Evolutionary conservation across 1,139 yeast species (phyloP).

Genomic region (Pichia sp.): DNA sequence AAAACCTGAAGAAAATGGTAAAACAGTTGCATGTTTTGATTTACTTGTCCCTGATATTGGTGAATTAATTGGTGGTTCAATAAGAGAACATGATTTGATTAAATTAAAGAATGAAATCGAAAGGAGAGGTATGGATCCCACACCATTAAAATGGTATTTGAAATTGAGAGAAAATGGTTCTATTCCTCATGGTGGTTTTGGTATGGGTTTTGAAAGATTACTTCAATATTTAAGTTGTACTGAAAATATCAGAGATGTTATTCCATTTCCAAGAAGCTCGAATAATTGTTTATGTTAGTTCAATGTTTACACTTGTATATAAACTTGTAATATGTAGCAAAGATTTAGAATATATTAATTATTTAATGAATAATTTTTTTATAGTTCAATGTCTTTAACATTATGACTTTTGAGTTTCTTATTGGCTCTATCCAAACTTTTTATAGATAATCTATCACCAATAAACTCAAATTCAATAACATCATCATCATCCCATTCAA

Average conservation of each 20-base stretch:
- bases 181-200: constrained; percentile 95
- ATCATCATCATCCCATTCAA: constrained; percentile 26
- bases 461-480: constrained; percentile 57
- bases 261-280: constrained; percentile 70
- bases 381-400: constrained; percentile 24
- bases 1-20: constrained; percentile 24
- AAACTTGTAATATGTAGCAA: constrained; percentile 1
- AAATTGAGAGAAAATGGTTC: constrained; percentile 70
- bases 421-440: constrained; percentile 78
- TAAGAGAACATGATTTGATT: constrained; percentile 69
- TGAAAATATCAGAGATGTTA: constrained; percentile 78
- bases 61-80: constrained; percentile 93
- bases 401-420: constrained; percentile 75
- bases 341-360: background rate
- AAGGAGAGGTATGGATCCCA: constrained; percentile 46
- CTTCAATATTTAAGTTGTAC: constrained; percentile 63
- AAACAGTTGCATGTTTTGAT: constrained; percentile 87
- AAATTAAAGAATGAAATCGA: constrained; percentile 45
- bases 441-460: constrained; percentile 73
- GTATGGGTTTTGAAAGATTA: constrained; percentile 88
- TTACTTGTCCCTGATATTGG: constrained; percentile 85
- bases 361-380: background rate
- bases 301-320: background rate
- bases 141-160: constrained; percentile 74
- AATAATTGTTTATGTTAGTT: constrained; percentile 41